Evolutionary conservation across 805 yeast genomes (phyloP).

Genomic region (Schwanniomyces pseudopolymorphus): DNA sequence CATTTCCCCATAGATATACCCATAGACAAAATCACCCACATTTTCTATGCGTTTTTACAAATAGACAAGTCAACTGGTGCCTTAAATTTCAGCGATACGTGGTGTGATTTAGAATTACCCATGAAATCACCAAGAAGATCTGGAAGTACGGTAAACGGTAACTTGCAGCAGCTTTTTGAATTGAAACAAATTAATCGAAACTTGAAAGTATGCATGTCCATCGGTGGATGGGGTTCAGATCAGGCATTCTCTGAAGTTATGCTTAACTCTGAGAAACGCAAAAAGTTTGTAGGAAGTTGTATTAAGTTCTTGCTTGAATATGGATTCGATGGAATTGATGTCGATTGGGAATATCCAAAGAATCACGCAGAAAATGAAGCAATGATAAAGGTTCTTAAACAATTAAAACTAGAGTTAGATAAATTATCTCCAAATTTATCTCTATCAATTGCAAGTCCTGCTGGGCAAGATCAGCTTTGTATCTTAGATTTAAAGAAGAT

Average conservation of each 20-base stretch:
- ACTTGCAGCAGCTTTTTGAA: constrained; percentile 47
- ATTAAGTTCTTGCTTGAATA: constrained; percentile 47
- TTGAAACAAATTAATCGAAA: constrained; percentile 41
- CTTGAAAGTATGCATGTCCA: constrained; percentile 63
- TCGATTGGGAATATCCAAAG: constrained; percentile 92
- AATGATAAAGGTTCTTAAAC: constrained; percentile 43
- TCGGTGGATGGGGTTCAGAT: constrained; percentile 77
- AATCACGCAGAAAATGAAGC: constrained; percentile 43
- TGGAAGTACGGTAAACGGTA: constrained; percentile 37
- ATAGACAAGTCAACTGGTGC: constrained; percentile 55
- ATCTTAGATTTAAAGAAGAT: constrained; percentile 50
- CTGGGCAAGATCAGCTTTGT: constrained; percentile 46
- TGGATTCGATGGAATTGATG: constrained; percentile 86
- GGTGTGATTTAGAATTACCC: constrained; percentile 60
- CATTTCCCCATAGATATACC: constrained; percentile 68
- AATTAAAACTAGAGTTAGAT: constrained; percentile 40
- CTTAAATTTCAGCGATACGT: constrained; percentile 55
- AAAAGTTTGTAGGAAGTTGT: constrained; percentile 50
- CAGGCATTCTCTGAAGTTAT: constrained; percentile 38
- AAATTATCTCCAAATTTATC: constrained; percentile 30
- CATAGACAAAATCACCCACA: constrained; percentile 53
- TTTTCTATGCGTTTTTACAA: constrained; percentile 76
- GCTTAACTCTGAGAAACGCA: constrained; percentile 22
- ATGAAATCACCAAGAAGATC: constrained; percentile 19
- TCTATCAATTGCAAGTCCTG: constrained; percentile 79